These are phyloP conservation scores for Cladosporium phlei DNA, from an alignment of 2,329 filamentous ascomycete genomes.

Conservation along the genomic window DNA sequence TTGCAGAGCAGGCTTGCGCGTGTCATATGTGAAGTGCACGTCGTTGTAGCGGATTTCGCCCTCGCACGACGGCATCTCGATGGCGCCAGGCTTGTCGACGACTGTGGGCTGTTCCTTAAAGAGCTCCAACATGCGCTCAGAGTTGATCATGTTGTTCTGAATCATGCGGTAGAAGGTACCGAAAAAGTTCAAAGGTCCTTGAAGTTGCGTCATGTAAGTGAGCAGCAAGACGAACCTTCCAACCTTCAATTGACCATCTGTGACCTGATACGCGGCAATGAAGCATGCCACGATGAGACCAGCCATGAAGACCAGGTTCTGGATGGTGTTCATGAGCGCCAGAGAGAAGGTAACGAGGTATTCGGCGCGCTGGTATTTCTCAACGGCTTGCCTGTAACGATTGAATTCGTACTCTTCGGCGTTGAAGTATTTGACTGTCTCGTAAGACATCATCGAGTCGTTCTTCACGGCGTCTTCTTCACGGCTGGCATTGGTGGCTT, in stretches of 20 bases:
- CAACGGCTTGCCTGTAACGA: slow-evolving; percentile 53
- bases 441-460: slow-evolving; percentile 97
- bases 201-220: slow-evolving; percentile 70
- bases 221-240: slow-evolving; percentile 67
- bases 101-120: slow-evolving; percentile 96
- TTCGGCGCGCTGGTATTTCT: slow-evolving; percentile 54
- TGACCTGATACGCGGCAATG: slow-evolving; percentile 66
- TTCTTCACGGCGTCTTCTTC: slow-evolving; percentile 98
- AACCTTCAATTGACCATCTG: slow-evolving; percentile 54
- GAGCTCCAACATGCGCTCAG: slow-evolving; percentile 87
- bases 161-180: slow-evolving; percentile 95
- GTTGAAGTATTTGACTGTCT: slow-evolving; percentile 66
- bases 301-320: slow-evolving; percentile 60
- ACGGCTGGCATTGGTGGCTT: slow-evolving; percentile 91
- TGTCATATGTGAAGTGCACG: slow-evolving; percentile 86
- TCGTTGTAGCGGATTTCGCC: slow-evolving; percentile 84
- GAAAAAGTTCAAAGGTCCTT: slow-evolving; percentile 67
- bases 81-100: slow-evolving; percentile 65
- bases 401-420: slow-evolving; percentile 56
- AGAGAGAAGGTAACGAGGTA: slow-evolving; percentile 53
- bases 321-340: slow-evolving; percentile 57
- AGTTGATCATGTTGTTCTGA: slow-evolving; percentile 95
- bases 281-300: slow-evolving; percentile 65
- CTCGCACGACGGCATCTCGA: slow-evolving; percentile 60
- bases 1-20: slow-evolving; percentile 76